These are phyloP conservation scores for Populus hybrid DNA, from an alignment of 441 rosid genomes.

Conservation along the genomic window DNA sequence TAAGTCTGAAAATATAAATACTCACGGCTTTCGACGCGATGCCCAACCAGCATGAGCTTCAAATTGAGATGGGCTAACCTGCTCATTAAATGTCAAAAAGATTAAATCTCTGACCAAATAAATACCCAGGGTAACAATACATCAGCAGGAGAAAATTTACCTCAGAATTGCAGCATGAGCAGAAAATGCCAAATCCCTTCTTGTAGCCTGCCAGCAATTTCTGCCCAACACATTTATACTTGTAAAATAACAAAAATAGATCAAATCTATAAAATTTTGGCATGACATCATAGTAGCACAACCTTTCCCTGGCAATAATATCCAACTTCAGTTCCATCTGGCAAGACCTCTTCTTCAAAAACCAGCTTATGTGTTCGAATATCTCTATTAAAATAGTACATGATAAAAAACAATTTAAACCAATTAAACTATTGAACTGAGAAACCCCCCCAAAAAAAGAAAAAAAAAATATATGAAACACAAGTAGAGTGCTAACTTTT, in stretches of 20 bases:
- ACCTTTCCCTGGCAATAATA: conserved; percentile 86
- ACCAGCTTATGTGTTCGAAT: conserved; percentile 78
- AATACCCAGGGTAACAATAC: conserved; percentile 6
- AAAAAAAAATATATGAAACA: not conserved
- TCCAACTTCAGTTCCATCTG: conserved; percentile 89
- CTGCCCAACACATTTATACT: conserved; percentile 40
- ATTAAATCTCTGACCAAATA: conserved; percentile 14
- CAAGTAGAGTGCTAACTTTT: conserved; percentile 53
- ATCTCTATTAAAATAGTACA: conserved; percentile 46
- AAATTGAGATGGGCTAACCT: conserved; percentile 90
- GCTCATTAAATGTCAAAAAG: conserved; percentile 29
- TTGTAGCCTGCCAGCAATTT: conserved; percentile 81
- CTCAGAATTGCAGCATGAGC: conserved; percentile 80
- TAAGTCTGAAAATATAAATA: conserved; percentile 10
- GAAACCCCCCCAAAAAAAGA: not conserved
- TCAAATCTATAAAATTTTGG: conserved; percentile 8
- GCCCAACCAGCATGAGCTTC: conserved; percentile 99
- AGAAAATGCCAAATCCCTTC: conserved; percentile 73
- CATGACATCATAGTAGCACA: conserved; percentile 13
- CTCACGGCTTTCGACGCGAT: conserved; percentile 92
- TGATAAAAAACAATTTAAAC: not conserved
- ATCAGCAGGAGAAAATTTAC: conserved; percentile 32
- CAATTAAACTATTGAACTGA: not conserved
- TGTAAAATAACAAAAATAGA: conserved; percentile 22
- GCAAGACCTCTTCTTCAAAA: conserved; percentile 78